phyloP scores from a whole-genome alignment of 192 early-diverging fungal species.

The Rhizophagus clarus region DNA sequence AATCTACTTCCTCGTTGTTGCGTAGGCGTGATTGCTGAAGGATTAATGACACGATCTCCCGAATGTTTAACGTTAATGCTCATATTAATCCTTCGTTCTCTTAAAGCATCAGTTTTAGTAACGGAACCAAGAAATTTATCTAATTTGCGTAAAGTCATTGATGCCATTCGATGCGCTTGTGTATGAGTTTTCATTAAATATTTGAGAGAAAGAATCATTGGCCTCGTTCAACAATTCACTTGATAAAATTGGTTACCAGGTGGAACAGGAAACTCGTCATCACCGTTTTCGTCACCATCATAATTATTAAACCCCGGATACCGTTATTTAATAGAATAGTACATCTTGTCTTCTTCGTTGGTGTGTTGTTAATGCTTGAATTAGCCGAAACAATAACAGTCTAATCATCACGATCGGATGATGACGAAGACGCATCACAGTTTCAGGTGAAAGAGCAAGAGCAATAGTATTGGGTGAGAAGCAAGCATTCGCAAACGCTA shows the following conservation, averaged over 20 bases:
- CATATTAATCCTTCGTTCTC: conserved; percentile 1
- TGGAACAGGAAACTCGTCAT: no score
- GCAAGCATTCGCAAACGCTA: conserved; percentile 28
- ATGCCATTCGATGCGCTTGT: background rate
- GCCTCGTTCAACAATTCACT: background rate
- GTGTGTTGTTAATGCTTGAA: no score
- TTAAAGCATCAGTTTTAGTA: background rate
- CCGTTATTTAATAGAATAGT: no score
- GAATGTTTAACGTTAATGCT: no score
- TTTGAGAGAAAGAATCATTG: background rate
- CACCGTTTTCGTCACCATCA: no score
- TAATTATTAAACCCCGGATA: no score
- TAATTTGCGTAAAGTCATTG: background rate
- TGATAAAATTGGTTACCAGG: background rate
- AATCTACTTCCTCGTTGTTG: no score
- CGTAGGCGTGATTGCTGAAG: no score
- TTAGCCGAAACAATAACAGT: no score
- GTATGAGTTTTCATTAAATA: background rate
- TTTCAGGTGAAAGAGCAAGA: background rate
- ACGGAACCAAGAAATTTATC: background rate
- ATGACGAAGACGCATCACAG: background rate
- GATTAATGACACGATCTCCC: background rate
- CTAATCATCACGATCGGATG: no score
- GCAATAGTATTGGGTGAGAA: background rate
- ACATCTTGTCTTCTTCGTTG: no score